Percentiles rank a stretch among this genome's conserved stretches.
These are phyloP conservation scores for Cucurbita moschata DNA, from an alignment of 306 rosid species.

Conservation along the genomic window DNA sequence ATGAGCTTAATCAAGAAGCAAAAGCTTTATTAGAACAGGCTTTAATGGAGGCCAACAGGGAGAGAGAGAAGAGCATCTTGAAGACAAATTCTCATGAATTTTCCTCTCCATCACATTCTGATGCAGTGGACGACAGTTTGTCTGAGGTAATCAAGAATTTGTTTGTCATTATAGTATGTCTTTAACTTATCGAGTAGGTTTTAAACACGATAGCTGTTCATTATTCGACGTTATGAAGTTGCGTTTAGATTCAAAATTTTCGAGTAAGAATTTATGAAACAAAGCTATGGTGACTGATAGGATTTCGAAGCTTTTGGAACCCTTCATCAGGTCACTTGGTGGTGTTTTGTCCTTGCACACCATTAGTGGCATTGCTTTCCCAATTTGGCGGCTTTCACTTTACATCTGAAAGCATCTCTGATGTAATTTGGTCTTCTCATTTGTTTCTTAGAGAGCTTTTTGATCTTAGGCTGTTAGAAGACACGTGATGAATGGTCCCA, in stretches of 20 bases:
- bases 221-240: too few relatives aligned
- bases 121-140: slow-evolving; percentile 35
- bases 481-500: slow-evolving; percentile 11
- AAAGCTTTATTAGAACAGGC: slow-evolving; percentile 71
- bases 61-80: slow-evolving; percentile 72
- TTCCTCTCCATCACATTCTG: slow-evolving; percentile 59
- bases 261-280: neutral
- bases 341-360: neutral
- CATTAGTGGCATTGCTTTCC: slow-evolving; percentile 4
- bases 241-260: neutral
- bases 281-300: neutral
- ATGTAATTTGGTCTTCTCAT: neutral
- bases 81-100: slow-evolving; percentile 46
- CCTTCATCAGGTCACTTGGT: too few relatives aligned
- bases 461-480: neutral
- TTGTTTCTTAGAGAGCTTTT: slow-evolving; percentile 7
- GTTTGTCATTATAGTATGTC: neutral
- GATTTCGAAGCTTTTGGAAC: neutral
- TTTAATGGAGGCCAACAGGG: slow-evolving; percentile 69
- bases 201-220: neutral
- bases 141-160: slow-evolving; percentile 50
- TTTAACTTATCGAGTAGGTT: neutral
- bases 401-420: slow-evolving; percentile 7
- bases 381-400: slow-evolving; percentile 8
- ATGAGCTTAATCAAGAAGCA: slow-evolving; percentile 81